Conservation (phyloP, 345 rosid genomes). For the Raphanus sativus region DNA sequence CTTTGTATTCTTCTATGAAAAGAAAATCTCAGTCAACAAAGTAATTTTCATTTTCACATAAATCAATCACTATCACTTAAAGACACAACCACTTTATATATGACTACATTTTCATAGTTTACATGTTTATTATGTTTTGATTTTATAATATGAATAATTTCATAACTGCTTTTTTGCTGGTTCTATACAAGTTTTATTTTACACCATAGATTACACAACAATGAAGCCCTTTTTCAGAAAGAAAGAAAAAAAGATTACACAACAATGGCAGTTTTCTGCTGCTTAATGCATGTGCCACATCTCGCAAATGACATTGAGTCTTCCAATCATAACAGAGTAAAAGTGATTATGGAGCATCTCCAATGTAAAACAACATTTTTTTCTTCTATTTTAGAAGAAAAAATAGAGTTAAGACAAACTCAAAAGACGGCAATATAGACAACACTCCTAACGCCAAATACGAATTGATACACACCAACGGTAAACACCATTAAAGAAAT, state of each 20-base stretch:
- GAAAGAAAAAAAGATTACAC: too few relatives aligned
- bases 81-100: neutral
- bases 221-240: too few relatives aligned
- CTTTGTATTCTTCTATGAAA: constrained; percentile 48
- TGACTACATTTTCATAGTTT: neutral
- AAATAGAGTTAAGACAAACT: constrained; percentile 32
- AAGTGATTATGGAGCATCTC: too few relatives aligned
- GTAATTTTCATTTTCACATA: constrained; percentile 23
- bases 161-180: constrained; percentile 26
- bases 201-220: constrained; percentile 38
- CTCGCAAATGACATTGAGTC: constrained; percentile 43
- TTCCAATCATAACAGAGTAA: too few relatives aligned
- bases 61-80: neutral
- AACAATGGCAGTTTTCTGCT: constrained; percentile 46
- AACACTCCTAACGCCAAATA: constrained; percentile 40
- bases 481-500: constrained; percentile 24
- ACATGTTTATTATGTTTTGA: neutral
- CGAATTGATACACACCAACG: constrained; percentile 43
- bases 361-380: too few relatives aligned
- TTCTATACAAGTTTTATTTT: constrained; percentile 38
- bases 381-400: too few relatives aligned
- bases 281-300: constrained; percentile 42
- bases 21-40: constrained; percentile 43
- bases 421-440: constrained; percentile 56
- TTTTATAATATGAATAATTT: neutral